A percentile compares a stretch with the other conserved stretches of the same genome.
These are phyloP conservation scores for Stephania cephalantha DNA, from an alignment of 164 flowering plant species.

Conservation along the genomic window DNA sequence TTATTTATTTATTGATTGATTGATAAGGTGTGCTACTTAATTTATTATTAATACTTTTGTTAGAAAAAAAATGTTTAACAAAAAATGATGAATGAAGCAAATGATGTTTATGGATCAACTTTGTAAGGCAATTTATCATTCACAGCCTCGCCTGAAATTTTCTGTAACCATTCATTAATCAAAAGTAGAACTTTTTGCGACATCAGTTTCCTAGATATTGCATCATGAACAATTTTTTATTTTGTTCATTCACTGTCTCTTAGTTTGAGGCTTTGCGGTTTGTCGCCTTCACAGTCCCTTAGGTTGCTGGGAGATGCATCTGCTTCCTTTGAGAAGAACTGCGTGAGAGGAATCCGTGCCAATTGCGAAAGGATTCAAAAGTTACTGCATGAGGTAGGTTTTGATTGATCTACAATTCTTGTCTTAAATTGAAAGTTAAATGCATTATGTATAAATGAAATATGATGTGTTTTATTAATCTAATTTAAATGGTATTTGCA, in stretches of 20 bases:
- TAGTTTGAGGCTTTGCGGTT: no score
- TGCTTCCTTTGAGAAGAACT: slow-evolving; percentile 93
- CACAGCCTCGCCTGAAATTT: not conserved
- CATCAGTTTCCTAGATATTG: not conserved
- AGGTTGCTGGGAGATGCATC: slow-evolving; percentile 96
- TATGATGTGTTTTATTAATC: slow-evolving; percentile 7
- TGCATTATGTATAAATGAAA: not conserved
- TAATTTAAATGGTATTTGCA: slow-evolving; percentile 34
- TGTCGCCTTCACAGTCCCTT: slow-evolving; percentile 46
- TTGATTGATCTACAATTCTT: not conserved
- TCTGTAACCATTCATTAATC: not conserved
- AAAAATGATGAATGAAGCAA: not conserved
- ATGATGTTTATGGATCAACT: not conserved
- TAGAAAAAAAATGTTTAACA: not conserved
- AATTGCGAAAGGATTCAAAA: slow-evolving; percentile 82
- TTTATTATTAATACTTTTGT: not conserved
- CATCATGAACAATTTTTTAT: not conserved
- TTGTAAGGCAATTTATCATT: not conserved
- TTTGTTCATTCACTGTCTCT: not conserved
- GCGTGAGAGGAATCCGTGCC: slow-evolving; percentile 90
- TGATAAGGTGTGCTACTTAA: no score
- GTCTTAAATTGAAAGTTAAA: slow-evolving; percentile 13
- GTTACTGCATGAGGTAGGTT: slow-evolving; percentile 77
- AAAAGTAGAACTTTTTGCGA: not conserved
- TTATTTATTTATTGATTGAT: not conserved